Percentiles rank a stretch among this genome's conserved stretches.
Conservation (phyloP, 1,139 yeast species). For the Saccharomyces pastorianus region DNA sequence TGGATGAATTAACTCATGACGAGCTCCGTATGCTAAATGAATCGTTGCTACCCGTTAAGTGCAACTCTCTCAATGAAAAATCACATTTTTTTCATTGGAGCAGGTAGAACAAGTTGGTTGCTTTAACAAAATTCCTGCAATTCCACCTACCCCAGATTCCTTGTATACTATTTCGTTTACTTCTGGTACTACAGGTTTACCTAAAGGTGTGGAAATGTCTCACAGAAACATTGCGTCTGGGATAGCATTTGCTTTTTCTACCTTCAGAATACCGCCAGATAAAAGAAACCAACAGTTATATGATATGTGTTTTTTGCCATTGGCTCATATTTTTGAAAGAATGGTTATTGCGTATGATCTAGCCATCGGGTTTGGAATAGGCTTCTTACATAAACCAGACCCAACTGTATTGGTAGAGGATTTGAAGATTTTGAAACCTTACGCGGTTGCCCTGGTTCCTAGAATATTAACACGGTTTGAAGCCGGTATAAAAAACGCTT, state of each 20-base stretch:
- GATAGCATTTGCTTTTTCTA: conserved; percentile 29
- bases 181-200: conserved; percentile 69
- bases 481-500: conserved; percentile 38
- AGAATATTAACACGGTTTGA: conserved; percentile 59
- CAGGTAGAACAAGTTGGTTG: conserved; percentile 52
- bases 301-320: conserved; percentile 45
- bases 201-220: conserved; percentile 64
- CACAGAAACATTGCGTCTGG: conserved; percentile 50
- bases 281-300: conserved; percentile 16
- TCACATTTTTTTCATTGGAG: conserved; percentile 38
- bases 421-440: conserved; percentile 47
- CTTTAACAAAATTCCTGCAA: conserved; percentile 38
- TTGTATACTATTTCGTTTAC: conserved; percentile 65
- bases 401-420: conserved; percentile 46
- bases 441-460: conserved; percentile 51
- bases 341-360: conserved; percentile 25
- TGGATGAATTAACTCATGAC: conserved; percentile 43
- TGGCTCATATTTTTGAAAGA: conserved; percentile 65
- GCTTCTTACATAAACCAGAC: conserved; percentile 42
- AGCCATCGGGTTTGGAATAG: conserved; percentile 34
- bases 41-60: conserved; percentile 14
- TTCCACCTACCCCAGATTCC: conserved; percentile 48
- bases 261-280: conserved; percentile 17
- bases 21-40: conserved; percentile 27
- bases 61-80: conserved; percentile 18